These are phyloP conservation scores for Apiospora hydei DNA, from an alignment of 2,329 filamentous ascomycete species.

Conservation along the genomic window DNA sequence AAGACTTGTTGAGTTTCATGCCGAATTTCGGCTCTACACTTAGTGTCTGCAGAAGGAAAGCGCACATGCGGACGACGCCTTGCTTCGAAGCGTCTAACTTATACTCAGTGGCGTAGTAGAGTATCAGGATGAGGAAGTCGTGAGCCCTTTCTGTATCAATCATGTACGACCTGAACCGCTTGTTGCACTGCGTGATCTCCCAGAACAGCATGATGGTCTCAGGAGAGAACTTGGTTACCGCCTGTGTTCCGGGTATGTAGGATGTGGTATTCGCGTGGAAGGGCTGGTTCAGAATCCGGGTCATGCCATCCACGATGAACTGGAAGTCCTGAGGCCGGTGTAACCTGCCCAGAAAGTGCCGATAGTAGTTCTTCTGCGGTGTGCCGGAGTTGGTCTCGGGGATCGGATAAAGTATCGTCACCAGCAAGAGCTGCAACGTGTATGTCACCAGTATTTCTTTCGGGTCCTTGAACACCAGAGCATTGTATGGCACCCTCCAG, in stretches of 20 bases:
- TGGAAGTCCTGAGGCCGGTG: constrained; percentile 97
- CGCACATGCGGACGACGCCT: constrained; percentile 93
- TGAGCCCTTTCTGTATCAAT: constrained; percentile 94
- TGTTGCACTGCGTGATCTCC: constrained; percentile 97
- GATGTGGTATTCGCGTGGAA: constrained; percentile 79
- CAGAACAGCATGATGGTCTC: constrained; percentile 98
- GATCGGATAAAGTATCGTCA: constrained; percentile 84
- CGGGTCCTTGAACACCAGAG: constrained; percentile 88
- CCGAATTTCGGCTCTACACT: constrained; percentile 94
- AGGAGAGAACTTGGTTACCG: constrained; percentile 83
- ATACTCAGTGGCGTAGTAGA: constrained; percentile 93
- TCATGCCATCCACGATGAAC: constrained; percentile 95
- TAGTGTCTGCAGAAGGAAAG: constrained; percentile 94
- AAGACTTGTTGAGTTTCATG: constrained; percentile 85
- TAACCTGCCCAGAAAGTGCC: constrained; percentile 87
- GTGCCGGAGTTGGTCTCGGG: constrained; percentile 73
- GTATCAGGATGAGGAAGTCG: constrained; percentile 87
- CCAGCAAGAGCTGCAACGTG: constrained; percentile 87
- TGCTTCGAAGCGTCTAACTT: constrained; percentile 87
- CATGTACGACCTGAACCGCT: constrained; percentile 94
- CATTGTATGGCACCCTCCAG: constrained; percentile 94
- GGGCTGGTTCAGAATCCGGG: constrained; percentile 88
- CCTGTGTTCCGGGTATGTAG: constrained; percentile 85
- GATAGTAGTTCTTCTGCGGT: constrained; percentile 87
- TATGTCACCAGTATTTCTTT: constrained; percentile 92